Evolutionary conservation across 202 grass and related monocot species (phyloP).

Genomic region (Setaria italica): DNA sequence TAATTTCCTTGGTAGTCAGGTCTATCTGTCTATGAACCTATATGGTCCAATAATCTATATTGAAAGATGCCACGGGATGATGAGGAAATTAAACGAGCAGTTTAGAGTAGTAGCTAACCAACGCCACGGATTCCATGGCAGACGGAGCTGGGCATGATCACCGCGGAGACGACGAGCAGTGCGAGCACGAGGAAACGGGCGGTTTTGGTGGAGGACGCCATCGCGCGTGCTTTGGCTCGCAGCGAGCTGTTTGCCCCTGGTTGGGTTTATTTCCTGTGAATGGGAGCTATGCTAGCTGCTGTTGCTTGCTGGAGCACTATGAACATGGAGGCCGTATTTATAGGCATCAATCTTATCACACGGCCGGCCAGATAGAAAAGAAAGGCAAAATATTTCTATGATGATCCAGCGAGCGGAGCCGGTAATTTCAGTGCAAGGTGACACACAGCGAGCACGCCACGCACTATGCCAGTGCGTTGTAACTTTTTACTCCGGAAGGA

Average conservation of each 20-base stretch:
- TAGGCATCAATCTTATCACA: not conserved
- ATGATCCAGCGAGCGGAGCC: not conserved
- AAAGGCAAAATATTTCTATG: too few relatives aligned
- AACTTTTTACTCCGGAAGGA: too few relatives aligned
- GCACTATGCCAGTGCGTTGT: not conserved
- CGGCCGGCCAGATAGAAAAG: too few relatives aligned
- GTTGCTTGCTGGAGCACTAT: not conserved
- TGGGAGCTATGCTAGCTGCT: not conserved
- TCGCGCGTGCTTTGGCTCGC: not conserved
- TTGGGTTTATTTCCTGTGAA: not conserved
- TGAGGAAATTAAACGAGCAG: not conserved
- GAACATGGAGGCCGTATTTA: not conserved
- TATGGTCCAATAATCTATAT: not conserved
- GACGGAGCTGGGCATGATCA: slow-evolving; percentile 21
- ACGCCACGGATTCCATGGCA: not conserved
- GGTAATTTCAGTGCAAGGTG: not conserved
- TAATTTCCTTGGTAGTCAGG: too few relatives aligned
- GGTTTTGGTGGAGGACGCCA: not conserved
- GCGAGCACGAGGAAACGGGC: not conserved
- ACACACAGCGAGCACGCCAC: not conserved
- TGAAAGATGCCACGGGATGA: not conserved
- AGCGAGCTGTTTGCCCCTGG: not conserved
- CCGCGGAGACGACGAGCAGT: not conserved
- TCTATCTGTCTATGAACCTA: too few relatives aligned
- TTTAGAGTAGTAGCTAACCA: not conserved